Conservation (phyloP, 306 rosid species). For the Rosa lucieae region DNA sequence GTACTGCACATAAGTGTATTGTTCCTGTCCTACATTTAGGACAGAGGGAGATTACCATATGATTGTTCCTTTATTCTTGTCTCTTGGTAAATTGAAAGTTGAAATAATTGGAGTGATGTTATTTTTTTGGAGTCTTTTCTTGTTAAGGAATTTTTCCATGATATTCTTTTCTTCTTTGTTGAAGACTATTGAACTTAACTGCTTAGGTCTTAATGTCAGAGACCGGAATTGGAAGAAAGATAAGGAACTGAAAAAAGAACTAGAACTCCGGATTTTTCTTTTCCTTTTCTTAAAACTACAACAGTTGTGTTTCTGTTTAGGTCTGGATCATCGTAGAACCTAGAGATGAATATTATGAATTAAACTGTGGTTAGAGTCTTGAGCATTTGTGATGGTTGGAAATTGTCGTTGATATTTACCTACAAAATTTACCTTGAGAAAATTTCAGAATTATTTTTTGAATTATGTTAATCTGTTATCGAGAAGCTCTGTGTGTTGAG, state of each 20-base stretch:
- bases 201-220: background rate
- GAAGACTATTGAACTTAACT: background rate
- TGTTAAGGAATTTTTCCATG: background rate
- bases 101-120: background rate
- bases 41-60: background rate
- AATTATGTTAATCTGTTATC: background rate
- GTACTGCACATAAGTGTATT: conserved; percentile 1
- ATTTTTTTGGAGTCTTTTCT: background rate
- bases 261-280: background rate
- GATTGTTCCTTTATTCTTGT: background rate
- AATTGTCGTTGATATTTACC: background rate
- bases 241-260: background rate
- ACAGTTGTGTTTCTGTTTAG: background rate
- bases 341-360: background rate
- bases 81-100: conserved; percentile 1
- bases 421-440: background rate
- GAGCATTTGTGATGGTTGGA: background rate
- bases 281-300: background rate
- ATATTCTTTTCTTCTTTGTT: background rate
- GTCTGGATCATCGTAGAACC: background rate
- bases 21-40: background rate
- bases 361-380: background rate
- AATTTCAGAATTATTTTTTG: background rate
- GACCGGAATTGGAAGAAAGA: background rate
- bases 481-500: background rate